phyloP scores from a whole-genome alignment of 2,329 filamentous ascomycete genomes.

The Tothia fuscella region DNA sequence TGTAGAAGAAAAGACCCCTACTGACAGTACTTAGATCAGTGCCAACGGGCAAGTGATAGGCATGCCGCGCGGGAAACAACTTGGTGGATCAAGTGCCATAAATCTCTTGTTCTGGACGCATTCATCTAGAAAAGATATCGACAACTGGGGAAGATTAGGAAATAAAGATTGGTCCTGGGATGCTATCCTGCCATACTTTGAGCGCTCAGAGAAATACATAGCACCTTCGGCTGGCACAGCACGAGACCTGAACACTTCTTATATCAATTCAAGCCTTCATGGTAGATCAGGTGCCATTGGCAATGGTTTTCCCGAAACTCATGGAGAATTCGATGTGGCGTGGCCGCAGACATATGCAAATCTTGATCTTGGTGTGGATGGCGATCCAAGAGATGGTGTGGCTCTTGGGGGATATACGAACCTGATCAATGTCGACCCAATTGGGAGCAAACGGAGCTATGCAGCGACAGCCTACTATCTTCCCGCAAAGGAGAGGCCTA shows the following conservation, averaged over 20 bases:
- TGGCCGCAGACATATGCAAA: not conserved
- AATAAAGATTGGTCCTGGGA: constrained; percentile 19
- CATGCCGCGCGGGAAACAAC: constrained; percentile 1
- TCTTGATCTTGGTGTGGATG: too few species aligned
- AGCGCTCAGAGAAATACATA: constrained; percentile 11
- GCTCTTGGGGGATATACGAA: not conserved
- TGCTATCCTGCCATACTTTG: constrained; percentile 20
- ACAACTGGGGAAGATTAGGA: not conserved
- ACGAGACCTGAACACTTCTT: not conserved
- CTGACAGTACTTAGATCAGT: not conserved
- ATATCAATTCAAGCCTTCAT: not conserved
- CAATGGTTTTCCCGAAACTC: not conserved
- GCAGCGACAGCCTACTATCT: constrained; percentile 1
- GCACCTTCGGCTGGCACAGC: not conserved
- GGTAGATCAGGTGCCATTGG: not conserved
- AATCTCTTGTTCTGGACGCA: constrained; percentile 4
- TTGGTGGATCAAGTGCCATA: constrained; percentile 5
- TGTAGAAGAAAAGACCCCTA: not conserved
- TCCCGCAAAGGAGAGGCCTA: not conserved
- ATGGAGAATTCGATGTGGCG: not conserved
- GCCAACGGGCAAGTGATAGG: not conserved
- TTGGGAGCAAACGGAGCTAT: constrained; percentile 2
- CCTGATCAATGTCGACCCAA: constrained; percentile 1
- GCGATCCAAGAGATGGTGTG: not conserved
- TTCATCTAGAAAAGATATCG: not conserved